A percentile compares a stretch with the other conserved stretches of the same genome.
These are phyloP conservation scores for Aspergillus chevalieri DNA, from an alignment of 2,329 filamentous ascomycete species.

Conservation along the genomic window DNA sequence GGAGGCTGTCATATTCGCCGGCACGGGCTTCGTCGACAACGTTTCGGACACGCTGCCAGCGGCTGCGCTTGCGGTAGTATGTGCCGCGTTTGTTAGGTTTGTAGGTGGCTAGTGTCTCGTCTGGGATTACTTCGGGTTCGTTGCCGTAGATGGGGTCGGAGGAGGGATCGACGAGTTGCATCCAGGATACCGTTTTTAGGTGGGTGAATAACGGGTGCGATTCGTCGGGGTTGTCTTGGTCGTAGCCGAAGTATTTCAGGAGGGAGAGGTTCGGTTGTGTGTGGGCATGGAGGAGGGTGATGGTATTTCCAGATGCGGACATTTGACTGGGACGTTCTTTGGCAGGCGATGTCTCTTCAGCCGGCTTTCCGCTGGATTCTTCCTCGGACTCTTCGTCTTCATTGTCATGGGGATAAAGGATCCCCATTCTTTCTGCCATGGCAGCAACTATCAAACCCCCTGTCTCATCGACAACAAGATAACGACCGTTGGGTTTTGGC, in stretches of 20 bases:
- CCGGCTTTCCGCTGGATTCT: constrained; percentile 3
- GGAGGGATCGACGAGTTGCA: constrained; percentile 75
- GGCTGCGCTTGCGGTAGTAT: constrained; percentile 81
- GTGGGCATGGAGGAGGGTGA: constrained; percentile 53
- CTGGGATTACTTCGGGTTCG: constrained; percentile 54
- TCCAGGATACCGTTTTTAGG: constrained; percentile 80
- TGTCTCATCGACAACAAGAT: constrained; percentile 81
- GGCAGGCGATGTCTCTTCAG: constrained; percentile 2
- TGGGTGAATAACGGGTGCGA: constrained; percentile 74
- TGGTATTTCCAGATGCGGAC: constrained; percentile 52
- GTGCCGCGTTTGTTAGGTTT: constrained; percentile 77
- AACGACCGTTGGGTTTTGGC: constrained; percentile 52
- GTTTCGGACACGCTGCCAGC: constrained; percentile 67
- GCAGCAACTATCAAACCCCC: constrained; percentile 75
- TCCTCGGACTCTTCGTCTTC: constrained; percentile 21
- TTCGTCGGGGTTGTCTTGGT: constrained; percentile 58
- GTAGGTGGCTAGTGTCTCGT: constrained; percentile 59
- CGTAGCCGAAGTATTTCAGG: constrained; percentile 84
- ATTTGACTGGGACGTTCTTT: constrained; percentile 26
- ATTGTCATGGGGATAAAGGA: constrained; percentile 54
- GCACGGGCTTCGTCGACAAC: constrained; percentile 68
- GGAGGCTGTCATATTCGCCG: constrained; percentile 75
- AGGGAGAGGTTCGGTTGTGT: constrained; percentile 82
- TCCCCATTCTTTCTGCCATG: constrained; percentile 81
- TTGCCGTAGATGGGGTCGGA: constrained; percentile 67